A percentile compares a stretch with the other conserved stretches of the same genome.
Evolutionary conservation across 805 yeast species (phyloP).

Genomic region (Candida verbasci): DNA sequence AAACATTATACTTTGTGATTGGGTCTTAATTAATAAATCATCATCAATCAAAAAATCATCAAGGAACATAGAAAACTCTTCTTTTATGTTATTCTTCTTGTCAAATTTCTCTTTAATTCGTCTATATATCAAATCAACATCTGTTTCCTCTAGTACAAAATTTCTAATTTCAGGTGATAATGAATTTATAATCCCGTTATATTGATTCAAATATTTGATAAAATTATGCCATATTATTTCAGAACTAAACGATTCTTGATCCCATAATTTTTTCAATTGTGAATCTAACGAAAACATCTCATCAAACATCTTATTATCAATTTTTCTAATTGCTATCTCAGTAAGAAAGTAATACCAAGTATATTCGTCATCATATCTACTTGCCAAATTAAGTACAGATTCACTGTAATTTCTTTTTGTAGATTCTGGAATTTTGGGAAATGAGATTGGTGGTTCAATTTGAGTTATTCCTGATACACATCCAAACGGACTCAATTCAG

Average conservation of each 20-base stretch:
- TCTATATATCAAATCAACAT: constrained; percentile 25
- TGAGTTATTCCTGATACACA: constrained; percentile 28
- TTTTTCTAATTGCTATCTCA: constrained; percentile 36
- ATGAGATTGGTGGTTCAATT: constrained; percentile 26
- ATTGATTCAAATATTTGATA: constrained; percentile 31
- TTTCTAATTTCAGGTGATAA: constrained; percentile 29
- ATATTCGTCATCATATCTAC: constrained; percentile 20
- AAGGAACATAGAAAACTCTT: constrained; percentile 19
- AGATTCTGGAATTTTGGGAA: constrained; percentile 27
- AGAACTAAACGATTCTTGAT: constrained; percentile 17
- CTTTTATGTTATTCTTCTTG: constrained; percentile 13
- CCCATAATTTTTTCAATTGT: too few species aligned
- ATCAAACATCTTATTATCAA: constrained; percentile 33
- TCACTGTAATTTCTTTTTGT: constrained; percentile 17
- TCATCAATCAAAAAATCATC: constrained; percentile 33
- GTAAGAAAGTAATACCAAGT: constrained; percentile 38
- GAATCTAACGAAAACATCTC: constrained; percentile 22
- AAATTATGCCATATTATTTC: constrained; percentile 21
- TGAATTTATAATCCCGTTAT: constrained; percentile 34
- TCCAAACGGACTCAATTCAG: constrained; percentile 31
- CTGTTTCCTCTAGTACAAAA: constrained; percentile 28
- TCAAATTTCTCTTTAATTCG: constrained; percentile 22
- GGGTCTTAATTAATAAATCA: constrained; percentile 27
- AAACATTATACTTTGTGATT: constrained; percentile 34
- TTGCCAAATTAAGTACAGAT: constrained; percentile 20